Percentiles rank a stretch among this genome's conserved stretches.
Evolutionary conservation across 805 yeast species (phyloP).

Genomic region (Yarrowia alimentaria): DNA sequence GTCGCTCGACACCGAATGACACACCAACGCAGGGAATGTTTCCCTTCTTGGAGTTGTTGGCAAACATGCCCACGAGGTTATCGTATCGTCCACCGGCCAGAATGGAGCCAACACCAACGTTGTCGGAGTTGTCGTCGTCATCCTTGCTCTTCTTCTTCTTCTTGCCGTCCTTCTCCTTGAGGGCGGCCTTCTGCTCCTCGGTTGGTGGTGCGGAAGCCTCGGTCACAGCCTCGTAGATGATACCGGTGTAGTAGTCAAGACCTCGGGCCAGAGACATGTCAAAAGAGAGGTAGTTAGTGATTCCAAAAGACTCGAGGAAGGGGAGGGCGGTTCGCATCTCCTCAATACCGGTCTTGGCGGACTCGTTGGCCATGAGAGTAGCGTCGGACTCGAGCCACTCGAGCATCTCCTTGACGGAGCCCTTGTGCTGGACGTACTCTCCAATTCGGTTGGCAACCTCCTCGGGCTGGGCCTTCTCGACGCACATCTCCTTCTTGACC

Average conservation of each 20-base stretch:
- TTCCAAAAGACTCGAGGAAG: slow-evolving; percentile 80
- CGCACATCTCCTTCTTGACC: slow-evolving; percentile 88
- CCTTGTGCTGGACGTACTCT: slow-evolving; percentile 80
- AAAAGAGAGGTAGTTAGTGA: slow-evolving; percentile 62
- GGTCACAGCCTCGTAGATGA: slow-evolving; percentile 95
- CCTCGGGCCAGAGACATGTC: slow-evolving; percentile 97
- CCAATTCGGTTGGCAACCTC: slow-evolving; percentile 94
- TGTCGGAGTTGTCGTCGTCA: slow-evolving; percentile 91
- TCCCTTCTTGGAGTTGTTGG: slow-evolving; percentile 72
- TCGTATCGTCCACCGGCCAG: slow-evolving; percentile 99
- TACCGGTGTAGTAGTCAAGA: slow-evolving; percentile 94
- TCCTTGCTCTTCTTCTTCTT: slow-evolving; percentile 46
- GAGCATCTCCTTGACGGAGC: slow-evolving; percentile 50
- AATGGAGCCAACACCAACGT: slow-evolving; percentile 97
- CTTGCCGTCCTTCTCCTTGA: slow-evolving; percentile 38
- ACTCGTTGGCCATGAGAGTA: slow-evolving; percentile 57
- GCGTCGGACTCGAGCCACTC: slow-evolving; percentile 56
- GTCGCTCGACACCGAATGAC: slow-evolving; percentile 94
- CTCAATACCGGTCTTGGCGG: slow-evolving; percentile 75
- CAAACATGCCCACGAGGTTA: slow-evolving; percentile 93
- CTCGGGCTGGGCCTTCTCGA: slow-evolving; percentile 84
- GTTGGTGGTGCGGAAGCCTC: slow-evolving; percentile 93
- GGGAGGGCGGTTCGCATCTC: slow-evolving; percentile 76
- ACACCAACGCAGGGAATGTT: slow-evolving; percentile 94
- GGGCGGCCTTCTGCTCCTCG: slow-evolving; percentile 65